Evolutionary conservation across 139 green algal genomes (phyloP).

Genomic region (Diplosphaera chodatii): DNA sequence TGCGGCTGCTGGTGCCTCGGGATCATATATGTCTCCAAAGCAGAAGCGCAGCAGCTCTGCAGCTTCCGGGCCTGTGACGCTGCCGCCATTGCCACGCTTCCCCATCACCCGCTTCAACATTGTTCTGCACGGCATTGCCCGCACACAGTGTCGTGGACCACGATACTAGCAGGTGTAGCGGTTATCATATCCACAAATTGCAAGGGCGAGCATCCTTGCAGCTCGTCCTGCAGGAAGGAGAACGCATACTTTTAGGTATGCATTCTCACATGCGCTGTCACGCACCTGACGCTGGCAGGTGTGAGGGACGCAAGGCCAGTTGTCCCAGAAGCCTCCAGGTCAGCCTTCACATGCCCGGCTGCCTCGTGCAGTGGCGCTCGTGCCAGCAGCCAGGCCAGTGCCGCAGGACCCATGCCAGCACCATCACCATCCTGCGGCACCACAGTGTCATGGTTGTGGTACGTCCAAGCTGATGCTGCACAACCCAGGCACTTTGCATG

Average conservation of each 20-base stretch:
- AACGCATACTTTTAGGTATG: too few relatives aligned
- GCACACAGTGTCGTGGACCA: too few relatives aligned
- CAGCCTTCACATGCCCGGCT: conserved; percentile 35
- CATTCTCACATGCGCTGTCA: too few relatives aligned
- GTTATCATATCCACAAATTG: too few relatives aligned
- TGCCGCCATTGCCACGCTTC: not conserved
- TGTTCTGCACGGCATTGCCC: too few relatives aligned
- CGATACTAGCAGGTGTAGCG: too few relatives aligned
- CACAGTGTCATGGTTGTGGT: too few relatives aligned
- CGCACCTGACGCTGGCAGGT: not conserved
- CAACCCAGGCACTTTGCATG: too few relatives aligned
- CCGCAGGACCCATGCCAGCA: conserved; percentile 24
- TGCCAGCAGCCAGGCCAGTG: conserved; percentile 38
- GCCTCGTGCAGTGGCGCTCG: conserved; percentile 49
- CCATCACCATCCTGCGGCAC: too few relatives aligned
- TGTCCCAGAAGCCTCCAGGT: conserved; percentile 46
- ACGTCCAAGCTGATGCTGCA: too few relatives aligned
- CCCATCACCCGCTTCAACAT: conserved; percentile 29
- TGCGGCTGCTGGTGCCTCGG: not conserved
- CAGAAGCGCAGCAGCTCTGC: conserved; percentile 48
- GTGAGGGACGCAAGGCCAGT: conserved; percentile 6
- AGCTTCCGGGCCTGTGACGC: conserved; percentile 27
- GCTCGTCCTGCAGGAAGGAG: too few relatives aligned
- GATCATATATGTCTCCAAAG: conserved; percentile 23
- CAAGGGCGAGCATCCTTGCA: too few relatives aligned